A percentile compares a stretch with the other conserved stretches of the same genome.
These are phyloP conservation scores for Leccinum boreale DNA, from an alignment of 768 basidiomycete genomes.

Conservation along the genomic window DNA sequence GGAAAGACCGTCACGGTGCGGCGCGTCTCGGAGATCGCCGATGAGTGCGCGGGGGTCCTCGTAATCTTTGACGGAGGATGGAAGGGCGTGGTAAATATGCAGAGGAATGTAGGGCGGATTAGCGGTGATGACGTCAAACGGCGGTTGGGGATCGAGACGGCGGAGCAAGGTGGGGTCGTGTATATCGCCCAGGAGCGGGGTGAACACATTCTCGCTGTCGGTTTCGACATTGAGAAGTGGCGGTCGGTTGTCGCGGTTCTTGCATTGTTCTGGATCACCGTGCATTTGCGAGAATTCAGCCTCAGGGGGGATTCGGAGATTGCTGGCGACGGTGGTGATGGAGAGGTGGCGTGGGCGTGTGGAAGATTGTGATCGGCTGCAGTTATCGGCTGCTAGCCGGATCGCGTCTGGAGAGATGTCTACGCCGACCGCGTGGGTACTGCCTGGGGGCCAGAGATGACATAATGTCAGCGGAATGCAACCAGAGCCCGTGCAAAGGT, in stretches of 20 bases:
- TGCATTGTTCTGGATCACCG: neutral
- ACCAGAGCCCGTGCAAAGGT: slow-evolving; percentile 91
- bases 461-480: slow-evolving; percentile 88
- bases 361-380: slow-evolving; percentile 14
- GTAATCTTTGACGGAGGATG: slow-evolving; percentile 65
- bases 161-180: slow-evolving; percentile 22
- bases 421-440: slow-evolving; percentile 55
- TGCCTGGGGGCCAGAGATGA: slow-evolving; percentile 56
- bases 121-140: slow-evolving; percentile 77
- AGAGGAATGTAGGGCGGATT: slow-evolving; percentile 87
- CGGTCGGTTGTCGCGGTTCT: neutral
- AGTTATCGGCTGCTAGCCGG: slow-evolving; percentile 46
- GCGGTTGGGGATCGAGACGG: slow-evolving; percentile 36
- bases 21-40: slow-evolving; percentile 55
- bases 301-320: slow-evolving; percentile 1
- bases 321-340: neutral
- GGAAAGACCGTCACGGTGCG: slow-evolving; percentile 47
- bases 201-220: slow-evolving; percentile 27
- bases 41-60: slow-evolving; percentile 84
- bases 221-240: neutral
- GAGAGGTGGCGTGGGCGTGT: slow-evolving; percentile 15
- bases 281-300: neutral
- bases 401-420: slow-evolving; percentile 67
- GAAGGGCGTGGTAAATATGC: slow-evolving; percentile 58
- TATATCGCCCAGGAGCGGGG: slow-evolving; percentile 46